These are phyloP conservation scores for Globisporangium cederbergense DNA, from an alignment of 352 stramenopile species.

Conservation along the genomic window DNA sequence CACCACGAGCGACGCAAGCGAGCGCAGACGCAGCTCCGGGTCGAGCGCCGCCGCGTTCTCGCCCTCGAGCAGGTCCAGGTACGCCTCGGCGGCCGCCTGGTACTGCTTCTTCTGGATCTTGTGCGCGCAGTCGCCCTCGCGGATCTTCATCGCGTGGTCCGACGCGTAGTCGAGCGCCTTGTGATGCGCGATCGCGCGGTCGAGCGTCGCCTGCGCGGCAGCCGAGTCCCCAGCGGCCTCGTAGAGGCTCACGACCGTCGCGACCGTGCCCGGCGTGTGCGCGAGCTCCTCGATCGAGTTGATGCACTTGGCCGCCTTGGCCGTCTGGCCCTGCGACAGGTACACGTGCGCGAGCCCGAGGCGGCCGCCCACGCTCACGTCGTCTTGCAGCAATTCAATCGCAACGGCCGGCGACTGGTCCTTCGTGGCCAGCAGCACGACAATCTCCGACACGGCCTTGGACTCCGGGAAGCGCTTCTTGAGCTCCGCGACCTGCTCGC, in stretches of 20 bases:
- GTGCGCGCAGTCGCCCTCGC: constrained; percentile 74
- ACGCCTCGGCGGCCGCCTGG: constrained; percentile 53
- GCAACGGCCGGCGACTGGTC: constrained; percentile 51
- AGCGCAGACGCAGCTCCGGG: constrained; percentile 68
- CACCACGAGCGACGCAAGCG: constrained; percentile 70
- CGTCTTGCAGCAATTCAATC: constrained; percentile 42
- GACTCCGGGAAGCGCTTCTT: constrained; percentile 64
- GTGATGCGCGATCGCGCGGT: constrained; percentile 51
- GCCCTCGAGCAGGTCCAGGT: constrained; percentile 66
- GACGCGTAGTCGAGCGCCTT: constrained; percentile 52
- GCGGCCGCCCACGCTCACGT: constrained; percentile 55
- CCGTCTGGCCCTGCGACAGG: constrained; percentile 36
- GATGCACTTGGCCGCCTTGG: constrained; percentile 48
- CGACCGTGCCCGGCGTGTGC: constrained; percentile 71
- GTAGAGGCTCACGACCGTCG: constrained; percentile 73
- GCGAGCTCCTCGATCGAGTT: constrained; percentile 59
- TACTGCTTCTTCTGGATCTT: constrained; percentile 83
- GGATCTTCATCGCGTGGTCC: constrained; percentile 60
- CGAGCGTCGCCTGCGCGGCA: constrained; percentile 47
- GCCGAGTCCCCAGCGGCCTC: constrained; percentile 53
- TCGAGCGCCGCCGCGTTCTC: constrained; percentile 55
- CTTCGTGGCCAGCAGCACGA: constrained; percentile 65
- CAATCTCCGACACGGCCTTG: constrained; percentile 50
- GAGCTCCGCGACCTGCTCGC: constrained; percentile 43
- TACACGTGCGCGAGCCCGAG: constrained; percentile 72